phyloP scores from a whole-genome alignment of 2,329 filamentous ascomycete genomes.

The Sphaerulina musiva region DNA sequence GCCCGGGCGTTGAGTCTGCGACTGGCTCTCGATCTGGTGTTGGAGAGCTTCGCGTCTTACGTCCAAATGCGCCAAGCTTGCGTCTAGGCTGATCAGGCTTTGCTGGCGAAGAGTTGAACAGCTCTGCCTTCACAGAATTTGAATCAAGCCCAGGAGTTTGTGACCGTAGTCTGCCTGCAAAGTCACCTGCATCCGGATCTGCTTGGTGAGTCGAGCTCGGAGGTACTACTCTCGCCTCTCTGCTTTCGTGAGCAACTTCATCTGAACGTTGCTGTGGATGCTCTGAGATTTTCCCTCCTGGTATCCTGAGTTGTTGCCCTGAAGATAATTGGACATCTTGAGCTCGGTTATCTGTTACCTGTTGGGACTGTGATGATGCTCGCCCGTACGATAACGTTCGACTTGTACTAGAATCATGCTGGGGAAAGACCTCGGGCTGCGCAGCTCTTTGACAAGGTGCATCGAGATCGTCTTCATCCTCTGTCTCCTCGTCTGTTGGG shows the following conservation, averaged over 20 bases:
- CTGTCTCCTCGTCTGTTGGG: constrained; percentile 30
- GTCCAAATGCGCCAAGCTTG: constrained; percentile 9
- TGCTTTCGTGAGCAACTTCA: too few relatives aligned
- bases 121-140: neutral
- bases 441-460: constrained; percentile 15
- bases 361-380: neutral
- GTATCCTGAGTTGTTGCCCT: neutral
- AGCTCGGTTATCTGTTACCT: neutral
- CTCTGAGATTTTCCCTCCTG: neutral
- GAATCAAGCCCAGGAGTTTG: neutral
- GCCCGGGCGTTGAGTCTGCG: neutral
- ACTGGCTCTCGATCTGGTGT: neutral
- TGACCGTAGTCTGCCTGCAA: neutral
- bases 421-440: constrained; percentile 4
- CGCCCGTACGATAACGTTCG: neutral
- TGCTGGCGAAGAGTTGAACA: neutral
- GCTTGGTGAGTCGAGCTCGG: too few relatives aligned
- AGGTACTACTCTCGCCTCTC: too few relatives aligned
- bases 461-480: constrained; percentile 38
- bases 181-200: constrained; percentile 1
- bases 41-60: neutral
- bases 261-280: too few relatives aligned
- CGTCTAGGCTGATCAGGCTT: neutral
- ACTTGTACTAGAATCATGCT: constrained; percentile 9
- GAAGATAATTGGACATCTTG: neutral